A percentile compares a stretch with the other conserved stretches of the same genome.
Evolutionary conservation across 331 rosid species (phyloP).

Genomic region (Telfairia occidentalis): DNA sequence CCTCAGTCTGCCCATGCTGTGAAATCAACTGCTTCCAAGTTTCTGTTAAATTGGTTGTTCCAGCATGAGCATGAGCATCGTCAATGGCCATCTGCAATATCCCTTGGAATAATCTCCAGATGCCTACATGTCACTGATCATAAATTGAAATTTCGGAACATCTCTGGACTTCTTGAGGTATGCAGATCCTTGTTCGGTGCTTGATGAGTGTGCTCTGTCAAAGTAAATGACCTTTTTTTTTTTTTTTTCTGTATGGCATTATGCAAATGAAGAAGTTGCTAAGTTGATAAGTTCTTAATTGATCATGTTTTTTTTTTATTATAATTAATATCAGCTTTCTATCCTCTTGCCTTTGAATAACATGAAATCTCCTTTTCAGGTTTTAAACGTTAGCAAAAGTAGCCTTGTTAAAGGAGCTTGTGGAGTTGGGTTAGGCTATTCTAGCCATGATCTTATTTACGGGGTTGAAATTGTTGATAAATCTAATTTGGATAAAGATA

Average conservation of each 20-base stretch:
- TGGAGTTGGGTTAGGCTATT: slow-evolving; percentile 88
- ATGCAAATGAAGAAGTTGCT: not conserved
- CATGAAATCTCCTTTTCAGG: slow-evolving; percentile 34
- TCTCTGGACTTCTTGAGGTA: slow-evolving; percentile 82
- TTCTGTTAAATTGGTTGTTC: slow-evolving; percentile 79
- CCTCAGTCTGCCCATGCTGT: slow-evolving; percentile 78
- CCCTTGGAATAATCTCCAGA: slow-evolving; percentile 87
- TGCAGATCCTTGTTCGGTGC: not conserved
- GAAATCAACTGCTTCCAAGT: slow-evolving; percentile 84
- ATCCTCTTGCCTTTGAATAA: not conserved
- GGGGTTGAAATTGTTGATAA: slow-evolving; percentile 49
- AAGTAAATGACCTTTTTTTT: not conserved
- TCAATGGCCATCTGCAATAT: slow-evolving; percentile 92
- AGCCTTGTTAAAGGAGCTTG: slow-evolving; percentile 91
- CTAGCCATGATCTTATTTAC: slow-evolving; percentile 79
- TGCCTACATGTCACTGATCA: slow-evolving; percentile 87
- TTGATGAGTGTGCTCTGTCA: not conserved
- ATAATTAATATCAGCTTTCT: not conserved
- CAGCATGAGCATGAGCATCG: slow-evolving; percentile 86
- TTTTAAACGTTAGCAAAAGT: slow-evolving; percentile 57
- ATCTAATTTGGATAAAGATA: slow-evolving; percentile 29
- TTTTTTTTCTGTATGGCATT: not conserved
- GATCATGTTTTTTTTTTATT: too few relatives aligned
- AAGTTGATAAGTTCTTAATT: not conserved
- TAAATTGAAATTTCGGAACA: slow-evolving; percentile 62